Evolutionary conservation across 1,139 yeast species (phyloP).

Genomic region (Diutina scorzettiae): DNA sequence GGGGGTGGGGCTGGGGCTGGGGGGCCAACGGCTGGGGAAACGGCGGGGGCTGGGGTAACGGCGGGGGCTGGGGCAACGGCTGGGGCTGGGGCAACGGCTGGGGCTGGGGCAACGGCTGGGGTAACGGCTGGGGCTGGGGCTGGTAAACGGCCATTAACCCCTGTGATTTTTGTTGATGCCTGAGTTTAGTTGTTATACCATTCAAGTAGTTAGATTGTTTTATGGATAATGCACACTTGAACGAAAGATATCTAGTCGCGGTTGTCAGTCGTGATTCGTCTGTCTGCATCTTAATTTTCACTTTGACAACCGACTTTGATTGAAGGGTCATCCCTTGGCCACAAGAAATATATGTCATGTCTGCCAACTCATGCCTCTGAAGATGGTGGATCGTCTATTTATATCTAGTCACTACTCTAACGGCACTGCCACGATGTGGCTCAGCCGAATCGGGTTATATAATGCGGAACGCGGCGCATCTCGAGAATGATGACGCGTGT

Average conservation of each 20-base stretch:
- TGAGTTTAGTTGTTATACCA: not conserved
- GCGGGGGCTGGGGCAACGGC: not conserved
- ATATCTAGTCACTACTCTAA: not conserved
- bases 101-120: not conserved
- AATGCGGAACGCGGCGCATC: not conserved
- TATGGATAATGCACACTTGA: not conserved
- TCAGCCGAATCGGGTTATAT: not conserved
- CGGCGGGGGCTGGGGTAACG: constrained; percentile 2
- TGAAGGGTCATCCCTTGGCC: too few relatives aligned
- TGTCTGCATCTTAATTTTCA: not conserved
- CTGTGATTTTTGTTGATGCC: not conserved
- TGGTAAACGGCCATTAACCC: not conserved
- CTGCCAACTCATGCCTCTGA: too few relatives aligned
- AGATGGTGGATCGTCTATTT: not conserved
- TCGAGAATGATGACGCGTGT: not conserved
- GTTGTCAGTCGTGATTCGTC: not conserved
- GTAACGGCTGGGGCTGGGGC: not conserved
- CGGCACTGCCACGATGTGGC: not conserved
- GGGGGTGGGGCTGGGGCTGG: not conserved
- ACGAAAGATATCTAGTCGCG: not conserved
- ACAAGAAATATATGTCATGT: too few relatives aligned
- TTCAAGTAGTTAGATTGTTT: not conserved
- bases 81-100: constrained; percentile 3
- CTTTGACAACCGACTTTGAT: too few relatives aligned
- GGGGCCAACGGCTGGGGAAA: not conserved